Base-by-base conservation (phyloP, 805 yeast genomes). In the Torulaspora indica region DNA sequence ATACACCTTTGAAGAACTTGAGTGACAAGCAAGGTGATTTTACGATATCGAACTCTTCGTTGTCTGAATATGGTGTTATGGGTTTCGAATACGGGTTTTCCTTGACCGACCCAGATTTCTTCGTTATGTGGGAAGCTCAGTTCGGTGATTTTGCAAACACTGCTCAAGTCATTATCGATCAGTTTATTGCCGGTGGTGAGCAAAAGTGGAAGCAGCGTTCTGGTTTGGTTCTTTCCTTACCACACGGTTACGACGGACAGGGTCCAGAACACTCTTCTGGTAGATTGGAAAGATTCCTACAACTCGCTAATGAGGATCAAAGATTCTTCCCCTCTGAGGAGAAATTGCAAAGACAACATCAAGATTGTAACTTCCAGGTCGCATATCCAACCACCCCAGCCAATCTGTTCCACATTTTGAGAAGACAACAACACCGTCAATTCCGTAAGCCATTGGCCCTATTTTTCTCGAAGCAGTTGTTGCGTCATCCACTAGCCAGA, bases 231-330 rank as follows among this genome's bases (percentile, higher is more conserved):
- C 72, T 93, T 57, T 87, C 97, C 3, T 77, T 93, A 70, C 99
- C 99, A 46, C 99, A 93, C 68, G 99, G 99, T 74, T 93, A 90
- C 69, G 99, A 93, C 68, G 99, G 99, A 56, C 98, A 93, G 75
- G 99, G 99, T 62, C 98, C 99, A 55, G 99, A 93, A 75, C 99
- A 93, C 73, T 93, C 98, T 22, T 86, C 96, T 45, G 98, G 95
- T 61, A 84, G 98, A 78, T 71, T 93, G 43, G 99, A 93, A 75
- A 83, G 99, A 75, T 93, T 89, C 74, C 77, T 93, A 70, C 96
- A 87, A 74, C 72, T 93, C 64, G 84, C 96, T 64, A 90, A 90
- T 67, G 99, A 93, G 74, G 98, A 93, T 69, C 88, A 87, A 61
- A 85, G 98, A 72, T 71, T 63, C 60, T 93, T 87, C 95, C 99